Percentiles rank a stretch among this genome's conserved stretches.
phyloP scores from a whole-genome alignment of 768 basidiomycete species.

The Rhizopogon vulgaris region DNA sequence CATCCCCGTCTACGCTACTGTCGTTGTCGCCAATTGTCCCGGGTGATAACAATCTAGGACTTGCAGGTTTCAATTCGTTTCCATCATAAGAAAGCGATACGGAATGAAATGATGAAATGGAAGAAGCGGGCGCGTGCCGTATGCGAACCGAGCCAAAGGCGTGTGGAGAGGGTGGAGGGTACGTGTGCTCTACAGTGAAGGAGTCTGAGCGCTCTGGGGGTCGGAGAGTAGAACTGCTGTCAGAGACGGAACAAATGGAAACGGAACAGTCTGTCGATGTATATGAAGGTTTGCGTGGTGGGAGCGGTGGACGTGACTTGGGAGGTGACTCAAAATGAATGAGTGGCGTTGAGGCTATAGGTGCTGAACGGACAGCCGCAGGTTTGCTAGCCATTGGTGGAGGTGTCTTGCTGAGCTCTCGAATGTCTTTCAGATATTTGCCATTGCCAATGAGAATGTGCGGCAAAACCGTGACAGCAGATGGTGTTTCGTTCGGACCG shows the following conservation, averaged over 20 bases:
- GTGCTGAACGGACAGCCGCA: background rate
- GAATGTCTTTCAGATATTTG: conserved; percentile 12
- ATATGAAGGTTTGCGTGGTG: conserved; percentile 59
- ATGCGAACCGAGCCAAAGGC: conserved; percentile 27
- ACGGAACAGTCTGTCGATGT: conserved; percentile 36
- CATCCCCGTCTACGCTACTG: conserved; percentile 37
- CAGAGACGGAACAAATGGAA: conserved; percentile 12
- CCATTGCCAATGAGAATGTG: conserved; percentile 3
- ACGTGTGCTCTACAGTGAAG: conserved; percentile 52
- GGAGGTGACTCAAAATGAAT: conserved; percentile 53
- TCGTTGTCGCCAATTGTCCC: conserved; percentile 37
- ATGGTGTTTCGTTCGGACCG: conserved; percentile 30
- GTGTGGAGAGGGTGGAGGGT: conserved; percentile 41
- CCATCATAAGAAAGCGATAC: conserved; percentile 71
- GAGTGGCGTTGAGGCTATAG: conserved; percentile 32
- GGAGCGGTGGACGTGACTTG: conserved; percentile 50
- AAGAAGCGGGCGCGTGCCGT: conserved; percentile 58
- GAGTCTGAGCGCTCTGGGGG: conserved; percentile 38
- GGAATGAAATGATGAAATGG: conserved; percentile 79
- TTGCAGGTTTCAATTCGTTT: conserved; percentile 21
- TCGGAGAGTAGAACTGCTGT: conserved; percentile 12
- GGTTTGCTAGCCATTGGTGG: conserved; percentile 11
- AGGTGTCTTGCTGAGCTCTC: conserved; percentile 18
- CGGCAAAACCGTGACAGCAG: conserved; percentile 6
- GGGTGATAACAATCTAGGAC: conserved; percentile 27